These are phyloP conservation scores for Trichophaea hybrida DNA, from an alignment of 2,329 filamentous ascomycete species.

Conservation along the genomic window DNA sequence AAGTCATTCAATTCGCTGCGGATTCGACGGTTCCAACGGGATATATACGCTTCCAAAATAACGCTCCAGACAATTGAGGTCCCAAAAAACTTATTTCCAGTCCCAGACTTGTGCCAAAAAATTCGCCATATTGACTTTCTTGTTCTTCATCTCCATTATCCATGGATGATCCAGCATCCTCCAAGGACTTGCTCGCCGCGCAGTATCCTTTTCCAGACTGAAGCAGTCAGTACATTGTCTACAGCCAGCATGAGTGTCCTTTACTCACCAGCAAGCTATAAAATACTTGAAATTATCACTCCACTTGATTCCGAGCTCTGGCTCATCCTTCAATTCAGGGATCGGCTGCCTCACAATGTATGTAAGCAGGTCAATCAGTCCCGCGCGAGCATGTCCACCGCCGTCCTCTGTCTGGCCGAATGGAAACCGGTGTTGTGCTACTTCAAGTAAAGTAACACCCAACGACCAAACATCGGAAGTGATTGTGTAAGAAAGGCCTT, in stretches of 20 bases:
- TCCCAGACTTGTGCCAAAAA: constrained; percentile 95
- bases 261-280: constrained; percentile 89
- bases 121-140: constrained; percentile 93
- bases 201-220: constrained; percentile 86
- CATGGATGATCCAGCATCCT: constrained; percentile 98
- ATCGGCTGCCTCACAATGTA: constrained; percentile 96
- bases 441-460: constrained; percentile 91
- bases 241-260: constrained; percentile 5
- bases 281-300: constrained; percentile 98
- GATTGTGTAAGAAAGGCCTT: constrained; percentile 94
- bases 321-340: constrained; percentile 89
- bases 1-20: too few relatives aligned
- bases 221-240: constrained; percentile 16
- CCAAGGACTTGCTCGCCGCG: constrained; percentile 82
- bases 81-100: constrained; percentile 45
- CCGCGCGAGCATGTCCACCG: constrained; percentile 58
- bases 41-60: neutral
- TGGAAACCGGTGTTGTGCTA: constrained; percentile 96
- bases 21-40: neutral
- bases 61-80: neutral
- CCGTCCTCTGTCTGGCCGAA: constrained; percentile 48
- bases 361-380: constrained; percentile 84
- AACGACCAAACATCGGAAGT: constrained; percentile 98
- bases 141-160: constrained; percentile 92
- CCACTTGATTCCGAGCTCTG: constrained; percentile 78